These are phyloP conservation scores for Astrocystis sublimbata DNA, from an alignment of 495 filamentous ascomycete genomes.

Conservation along the genomic window DNA sequence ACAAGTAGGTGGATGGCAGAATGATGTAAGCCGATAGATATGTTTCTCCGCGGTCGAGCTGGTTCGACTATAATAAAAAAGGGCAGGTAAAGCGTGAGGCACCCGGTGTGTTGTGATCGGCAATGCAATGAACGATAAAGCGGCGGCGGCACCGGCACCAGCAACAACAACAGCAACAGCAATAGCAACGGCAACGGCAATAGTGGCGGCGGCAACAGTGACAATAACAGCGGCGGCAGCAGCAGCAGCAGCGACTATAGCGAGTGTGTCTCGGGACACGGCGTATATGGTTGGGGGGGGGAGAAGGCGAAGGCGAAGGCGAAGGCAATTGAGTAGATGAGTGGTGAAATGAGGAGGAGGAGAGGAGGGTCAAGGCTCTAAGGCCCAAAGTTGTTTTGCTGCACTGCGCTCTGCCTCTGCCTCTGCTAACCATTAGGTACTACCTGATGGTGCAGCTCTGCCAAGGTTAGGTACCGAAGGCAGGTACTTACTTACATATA, in stretches of 20 bases:
- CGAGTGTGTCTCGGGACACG: constrained; percentile 22
- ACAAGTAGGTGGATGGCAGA: constrained; percentile 4
- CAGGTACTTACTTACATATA: too few relatives aligned
- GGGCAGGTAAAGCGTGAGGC: not conserved
- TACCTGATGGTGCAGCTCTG: too few relatives aligned
- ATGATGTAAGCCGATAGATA: constrained; percentile 23
- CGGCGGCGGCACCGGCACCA: not conserved
- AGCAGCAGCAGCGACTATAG: constrained; percentile 10
- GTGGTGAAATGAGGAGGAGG: constrained; percentile 22
- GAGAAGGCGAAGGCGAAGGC: too few relatives aligned
- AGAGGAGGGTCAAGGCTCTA: constrained; percentile 21
- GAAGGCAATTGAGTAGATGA: constrained; percentile 17
- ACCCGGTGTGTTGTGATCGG: constrained; percentile 2
- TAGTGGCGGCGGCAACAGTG: not conserved
- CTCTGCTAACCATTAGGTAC: too few relatives aligned
- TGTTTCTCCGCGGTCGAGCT: constrained; percentile 8
- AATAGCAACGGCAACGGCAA: not conserved
- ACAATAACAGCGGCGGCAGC: not conserved
- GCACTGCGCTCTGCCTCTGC: too few relatives aligned
- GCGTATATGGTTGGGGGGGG: constrained; percentile 16
- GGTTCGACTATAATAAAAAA: constrained; percentile 4
- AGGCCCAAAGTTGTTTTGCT: constrained; percentile 17
- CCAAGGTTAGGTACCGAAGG: too few relatives aligned
- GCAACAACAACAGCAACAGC: not conserved
- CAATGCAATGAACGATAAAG: not conserved